A percentile compares a stretch with the other conserved stretches of the same genome.
Evolutionary conservation across 306 rosid genomes (phyloP).

Genomic region (Cucumis melo): DNA sequence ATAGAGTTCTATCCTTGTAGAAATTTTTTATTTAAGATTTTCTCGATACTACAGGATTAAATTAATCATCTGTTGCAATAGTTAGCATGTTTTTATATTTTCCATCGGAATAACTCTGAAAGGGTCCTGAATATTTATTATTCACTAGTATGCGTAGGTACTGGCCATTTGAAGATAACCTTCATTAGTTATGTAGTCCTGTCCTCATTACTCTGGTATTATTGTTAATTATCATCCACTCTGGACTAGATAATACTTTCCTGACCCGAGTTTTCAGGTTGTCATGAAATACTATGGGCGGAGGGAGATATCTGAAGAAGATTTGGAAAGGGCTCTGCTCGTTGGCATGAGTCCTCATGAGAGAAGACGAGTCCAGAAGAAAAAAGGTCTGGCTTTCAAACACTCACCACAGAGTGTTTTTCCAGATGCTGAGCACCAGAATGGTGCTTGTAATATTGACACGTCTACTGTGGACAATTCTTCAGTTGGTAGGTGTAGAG

Average conservation of each 20-base stretch:
- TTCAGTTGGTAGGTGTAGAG: conserved; percentile 7
- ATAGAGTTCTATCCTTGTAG: not conserved
- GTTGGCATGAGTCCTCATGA: conserved; percentile 88
- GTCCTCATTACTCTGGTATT: not conserved
- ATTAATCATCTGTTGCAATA: not conserved
- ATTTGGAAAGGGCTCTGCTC: conserved; percentile 63
- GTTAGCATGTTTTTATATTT: not conserved
- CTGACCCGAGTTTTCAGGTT: conserved; percentile 34
- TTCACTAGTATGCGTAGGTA: not conserved
- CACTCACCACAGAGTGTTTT: conserved; percentile 19
- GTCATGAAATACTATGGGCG: conserved; percentile 80
- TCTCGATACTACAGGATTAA: not conserved
- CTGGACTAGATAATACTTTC: not conserved
- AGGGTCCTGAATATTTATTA: not conserved
- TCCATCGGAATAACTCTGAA: not conserved
- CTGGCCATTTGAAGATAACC: not conserved
- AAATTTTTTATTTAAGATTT: not conserved
- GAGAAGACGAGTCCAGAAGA: conserved; percentile 60
- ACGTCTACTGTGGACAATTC: conserved; percentile 11
- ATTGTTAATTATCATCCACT: not conserved
- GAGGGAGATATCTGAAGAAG: conserved; percentile 66
- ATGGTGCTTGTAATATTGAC: conserved; percentile 11
- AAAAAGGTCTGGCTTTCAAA: conserved; percentile 44
- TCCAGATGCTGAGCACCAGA: conserved; percentile 24
- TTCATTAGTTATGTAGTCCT: not conserved